Evolutionary conservation across 192 early-diverging fungal genomes (phyloP), one percentile per base, ranked within the genome.

Genomic region (Backusella westeae): DNA sequence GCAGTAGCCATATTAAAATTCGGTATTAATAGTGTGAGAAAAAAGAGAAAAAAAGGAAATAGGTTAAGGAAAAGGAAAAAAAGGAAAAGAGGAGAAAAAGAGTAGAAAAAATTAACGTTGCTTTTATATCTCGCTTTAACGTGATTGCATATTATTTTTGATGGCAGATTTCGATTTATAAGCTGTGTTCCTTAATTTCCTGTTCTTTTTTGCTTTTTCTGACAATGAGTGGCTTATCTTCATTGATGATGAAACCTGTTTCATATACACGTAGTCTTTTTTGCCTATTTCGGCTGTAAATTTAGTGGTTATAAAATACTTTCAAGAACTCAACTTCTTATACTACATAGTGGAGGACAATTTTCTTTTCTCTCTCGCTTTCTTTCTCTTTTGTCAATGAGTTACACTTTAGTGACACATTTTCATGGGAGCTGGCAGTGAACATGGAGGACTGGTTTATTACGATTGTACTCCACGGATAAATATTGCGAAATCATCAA

Each of bases 1-100:
- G 76, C 49, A 75, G 35, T 63, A 17, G 53, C 42, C 72, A 74
- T 74, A n/a, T 53, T 53, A 69, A 38, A 38, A 68, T n/a, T 68
- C 3, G 34, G 29, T 67, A 53, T 66, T 34, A 49, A 49, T 59
- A 65, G 12, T 59, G 15, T 34, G 49, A 26, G 67, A 34, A 71
- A 63, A 71, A 77, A 71, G 15, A 34, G 38, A 77, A 52, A 41
- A 49, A 68, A 34, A 69, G 53, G 23, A 71, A 65, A n/a, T 38
- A 56, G 52, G 8, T 41, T 34, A 67, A 56, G 39, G 12, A 63
- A 26, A 23, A 63, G 10, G 4, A 12, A 8, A n/a, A 29, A 29
- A 63, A 63, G 10, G 56, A 12, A 26, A 63, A 63, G 10, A 8
- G 10, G 26, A 73, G 38, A 46, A 63, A 73, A 73, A 15, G 9